Evolutionary conservation across 2,329 filamentous ascomycete genomes (phyloP).

Genomic region (Hirsutella minnesotensis): DNA sequence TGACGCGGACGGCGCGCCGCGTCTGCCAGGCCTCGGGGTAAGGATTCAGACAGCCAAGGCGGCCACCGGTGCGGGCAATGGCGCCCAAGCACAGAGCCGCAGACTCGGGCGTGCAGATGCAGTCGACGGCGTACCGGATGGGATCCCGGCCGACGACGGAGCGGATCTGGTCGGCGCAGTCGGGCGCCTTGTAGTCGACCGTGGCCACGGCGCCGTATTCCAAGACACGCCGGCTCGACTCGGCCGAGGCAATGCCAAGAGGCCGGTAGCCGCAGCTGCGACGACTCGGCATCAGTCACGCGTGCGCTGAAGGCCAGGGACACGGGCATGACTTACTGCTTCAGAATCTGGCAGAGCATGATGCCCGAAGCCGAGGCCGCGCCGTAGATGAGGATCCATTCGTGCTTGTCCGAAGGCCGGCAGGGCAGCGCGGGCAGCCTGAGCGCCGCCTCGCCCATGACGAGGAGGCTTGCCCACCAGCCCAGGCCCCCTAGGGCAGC

Average conservation of each 20-base stretch:
- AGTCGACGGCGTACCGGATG: constrained; percentile 16
- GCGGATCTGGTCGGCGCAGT: neutral
- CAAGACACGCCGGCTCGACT: too few relatives aligned
- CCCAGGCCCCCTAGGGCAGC: neutral
- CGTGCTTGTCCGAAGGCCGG: neutral
- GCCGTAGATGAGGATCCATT: constrained; percentile 17
- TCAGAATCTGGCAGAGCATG: constrained; percentile 16
- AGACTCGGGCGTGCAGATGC: constrained; percentile 17
- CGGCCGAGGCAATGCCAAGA: too few relatives aligned
- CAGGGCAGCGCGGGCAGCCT: constrained; percentile 4
- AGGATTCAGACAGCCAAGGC: constrained; percentile 19
- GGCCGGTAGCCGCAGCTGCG: too few relatives aligned
- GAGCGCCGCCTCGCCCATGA: neutral
- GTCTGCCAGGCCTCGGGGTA: constrained; percentile 10
- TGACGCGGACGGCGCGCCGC: constrained; percentile 10
- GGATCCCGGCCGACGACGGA: neutral
- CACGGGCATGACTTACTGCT: constrained; percentile 7
- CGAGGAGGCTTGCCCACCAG: neutral
- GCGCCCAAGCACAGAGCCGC: constrained; percentile 13
- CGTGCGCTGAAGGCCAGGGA: neutral
- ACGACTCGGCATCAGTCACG: too few relatives aligned
- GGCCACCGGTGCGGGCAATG: constrained; percentile 15
- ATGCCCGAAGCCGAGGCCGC: constrained; percentile 16
- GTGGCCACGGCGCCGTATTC: neutral
- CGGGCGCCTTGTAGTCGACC: neutral